Conservation (phyloP, 768 basidiomycete species). For the Tulasnella sp. region DNA sequence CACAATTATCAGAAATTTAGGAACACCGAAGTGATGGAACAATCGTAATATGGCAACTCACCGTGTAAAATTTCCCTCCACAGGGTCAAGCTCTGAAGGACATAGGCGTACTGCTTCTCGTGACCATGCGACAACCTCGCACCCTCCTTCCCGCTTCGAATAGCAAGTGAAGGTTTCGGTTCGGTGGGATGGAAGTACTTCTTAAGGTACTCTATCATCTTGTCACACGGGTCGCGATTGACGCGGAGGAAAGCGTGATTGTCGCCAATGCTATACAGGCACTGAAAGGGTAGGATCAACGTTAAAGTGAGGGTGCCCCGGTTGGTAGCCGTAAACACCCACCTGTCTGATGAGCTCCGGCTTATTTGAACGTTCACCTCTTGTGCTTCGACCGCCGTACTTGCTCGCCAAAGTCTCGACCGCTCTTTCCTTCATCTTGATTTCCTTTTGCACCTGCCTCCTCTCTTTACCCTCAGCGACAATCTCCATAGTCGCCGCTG, state of each 20-base stretch:
- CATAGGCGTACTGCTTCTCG: constrained; percentile 75
- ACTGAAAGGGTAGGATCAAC: constrained; percentile 41
- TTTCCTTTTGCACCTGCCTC: constrained; percentile 75
- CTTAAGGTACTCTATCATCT: constrained; percentile 70
- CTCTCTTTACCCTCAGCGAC: constrained; percentile 60
- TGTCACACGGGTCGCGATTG: constrained; percentile 83
- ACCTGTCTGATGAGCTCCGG: constrained; percentile 17
- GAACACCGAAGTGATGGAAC: background rate
- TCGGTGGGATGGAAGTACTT: constrained; percentile 69
- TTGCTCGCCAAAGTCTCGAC: constrained; percentile 64
- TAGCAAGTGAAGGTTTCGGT: constrained; percentile 59
- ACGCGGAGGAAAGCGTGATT: constrained; percentile 81
- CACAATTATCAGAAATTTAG: background rate
- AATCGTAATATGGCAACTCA: constrained; percentile 28
- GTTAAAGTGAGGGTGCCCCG: background rate
- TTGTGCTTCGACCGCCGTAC: constrained; percentile 59
- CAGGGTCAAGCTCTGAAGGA: constrained; percentile 75
- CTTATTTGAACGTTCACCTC: background rate
- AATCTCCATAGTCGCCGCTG: constrained; percentile 75
- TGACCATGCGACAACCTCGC: constrained; percentile 80
- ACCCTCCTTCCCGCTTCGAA: constrained; percentile 71
- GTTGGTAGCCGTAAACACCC: background rate
- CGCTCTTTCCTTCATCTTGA: constrained; percentile 75
- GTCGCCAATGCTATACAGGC: constrained; percentile 81
- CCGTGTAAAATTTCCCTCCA: constrained; percentile 84